Evolutionary conservation across 2,329 filamentous ascomycete genomes (phyloP).

Genomic region (Triangularia verruculosa): DNA sequence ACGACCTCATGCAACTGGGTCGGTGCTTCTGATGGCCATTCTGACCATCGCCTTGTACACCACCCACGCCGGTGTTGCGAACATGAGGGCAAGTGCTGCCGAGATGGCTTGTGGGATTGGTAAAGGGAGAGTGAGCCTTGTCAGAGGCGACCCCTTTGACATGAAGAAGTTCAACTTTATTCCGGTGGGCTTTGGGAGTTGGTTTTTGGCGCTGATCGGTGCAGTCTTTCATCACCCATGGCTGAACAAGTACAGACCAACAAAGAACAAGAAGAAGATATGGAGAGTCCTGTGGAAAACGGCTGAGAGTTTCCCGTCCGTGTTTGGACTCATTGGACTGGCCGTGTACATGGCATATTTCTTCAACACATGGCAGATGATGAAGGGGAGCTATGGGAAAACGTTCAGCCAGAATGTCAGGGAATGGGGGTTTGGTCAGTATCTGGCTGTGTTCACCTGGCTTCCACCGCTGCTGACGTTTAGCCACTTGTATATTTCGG

Average conservation of each 20-base stretch:
- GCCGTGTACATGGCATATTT: slow-evolving; percentile 17
- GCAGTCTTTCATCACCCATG: slow-evolving; percentile 15
- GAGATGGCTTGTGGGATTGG: slow-evolving; percentile 19
- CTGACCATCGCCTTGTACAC: slow-evolving; percentile 18
- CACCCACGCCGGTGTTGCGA: slow-evolving; percentile 17
- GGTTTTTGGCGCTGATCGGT: slow-evolving; percentile 16
- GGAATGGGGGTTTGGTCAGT: slow-evolving; percentile 24
- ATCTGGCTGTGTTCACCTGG: slow-evolving; percentile 23
- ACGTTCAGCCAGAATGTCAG: slow-evolving; percentile 15
- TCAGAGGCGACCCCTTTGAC: slow-evolving; percentile 12
- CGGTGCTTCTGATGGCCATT: slow-evolving; percentile 4
- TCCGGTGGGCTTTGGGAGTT: slow-evolving; percentile 16
- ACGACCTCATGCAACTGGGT: slow-evolving; percentile 14
- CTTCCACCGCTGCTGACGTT: slow-evolving; percentile 18
- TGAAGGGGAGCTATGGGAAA: slow-evolving; percentile 20
- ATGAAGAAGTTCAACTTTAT: slow-evolving; percentile 17
- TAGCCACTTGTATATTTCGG: slow-evolving; percentile 12
- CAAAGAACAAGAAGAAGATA: background rate
- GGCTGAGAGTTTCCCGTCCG: slow-evolving; percentile 13
- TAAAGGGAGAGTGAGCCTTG: slow-evolving; percentile 1
- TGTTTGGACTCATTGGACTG: slow-evolving; percentile 16
- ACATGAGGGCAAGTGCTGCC: slow-evolving; percentile 13
- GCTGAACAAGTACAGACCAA: slow-evolving; percentile 5
- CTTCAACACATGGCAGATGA: slow-evolving; percentile 20
- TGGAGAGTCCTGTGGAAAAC: slow-evolving; percentile 10